phyloP scores from a whole-genome alignment of 805 yeast species.

The Kluyveromyces nonfermentans region DNA sequence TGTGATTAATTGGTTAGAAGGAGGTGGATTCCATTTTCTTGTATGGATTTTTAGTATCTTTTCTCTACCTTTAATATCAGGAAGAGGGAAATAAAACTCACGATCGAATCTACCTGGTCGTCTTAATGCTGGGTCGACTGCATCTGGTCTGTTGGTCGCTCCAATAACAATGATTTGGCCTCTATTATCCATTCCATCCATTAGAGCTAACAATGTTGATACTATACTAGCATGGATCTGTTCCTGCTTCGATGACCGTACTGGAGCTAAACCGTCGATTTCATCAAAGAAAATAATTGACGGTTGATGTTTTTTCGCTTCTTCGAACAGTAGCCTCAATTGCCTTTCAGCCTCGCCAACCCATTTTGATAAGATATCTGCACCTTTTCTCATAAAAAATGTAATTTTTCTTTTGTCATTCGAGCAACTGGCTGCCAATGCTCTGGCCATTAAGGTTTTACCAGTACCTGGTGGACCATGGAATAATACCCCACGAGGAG shows the following conservation, averaged over 20 bases:
- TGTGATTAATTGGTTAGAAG: conserved; percentile 46
- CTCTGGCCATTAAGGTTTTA: conserved; percentile 95
- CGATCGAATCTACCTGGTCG: conserved; percentile 97
- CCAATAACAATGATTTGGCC: conserved; percentile 98
- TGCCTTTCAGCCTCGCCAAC: conserved; percentile 99
- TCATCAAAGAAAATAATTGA: conserved; percentile 95
- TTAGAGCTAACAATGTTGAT: conserved; percentile 84
- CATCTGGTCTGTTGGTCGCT: conserved; percentile 95
- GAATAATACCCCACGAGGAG: conserved; percentile 94
- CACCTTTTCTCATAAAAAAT: conserved; percentile 97
- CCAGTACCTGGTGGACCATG: conserved; percentile 99
- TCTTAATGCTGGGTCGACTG: conserved; percentile 95
- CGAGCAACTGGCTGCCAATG: conserved; percentile 90
- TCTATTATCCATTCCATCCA: conserved; percentile 99
- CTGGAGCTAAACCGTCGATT: conserved; percentile 97
- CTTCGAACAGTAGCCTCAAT: conserved; percentile 81
- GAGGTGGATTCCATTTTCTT: conserved; percentile 75
- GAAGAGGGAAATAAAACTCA: conserved; percentile 92
- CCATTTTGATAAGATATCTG: conserved; percentile 95
- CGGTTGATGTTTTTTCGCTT: conserved; percentile 93
- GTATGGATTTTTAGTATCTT: conserved; percentile 82
- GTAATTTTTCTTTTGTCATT: conserved; percentile 79
- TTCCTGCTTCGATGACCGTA: conserved; percentile 92
- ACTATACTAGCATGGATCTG: conserved; percentile 98
- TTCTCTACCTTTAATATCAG: conserved; percentile 69